Evolutionary conservation across 2,329 filamentous ascomycete species (phyloP), one percentile per base, ranked within the genome.

Genomic region (Zymoseptoria brevis): DNA sequence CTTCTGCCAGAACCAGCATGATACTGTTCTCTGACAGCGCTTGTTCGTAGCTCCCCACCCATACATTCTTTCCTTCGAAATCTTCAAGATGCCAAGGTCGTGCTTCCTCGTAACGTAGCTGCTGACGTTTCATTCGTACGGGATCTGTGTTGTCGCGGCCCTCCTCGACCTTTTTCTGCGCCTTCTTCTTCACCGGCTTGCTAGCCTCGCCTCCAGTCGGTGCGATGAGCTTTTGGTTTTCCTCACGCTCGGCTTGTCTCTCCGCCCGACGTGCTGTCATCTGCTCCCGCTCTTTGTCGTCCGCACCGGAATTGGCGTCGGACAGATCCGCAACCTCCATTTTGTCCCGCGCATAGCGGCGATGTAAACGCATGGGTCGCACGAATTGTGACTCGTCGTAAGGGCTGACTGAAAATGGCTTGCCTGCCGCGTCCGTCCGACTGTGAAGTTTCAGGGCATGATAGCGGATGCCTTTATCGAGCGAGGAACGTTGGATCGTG

Each of bases 31-130:
- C 87, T 0, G 93, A 96, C 45, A 97, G 81, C 19, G 91, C 89
- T 24, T 88, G 88, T 68, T 97, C 89, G 67, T 97, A 96, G 58
- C 87, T 88, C 51, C 92, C 94, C 35, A 94, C 87, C 90, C 92
- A 97, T 2, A 89, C 88, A 68, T 96, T 93, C 73, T 93, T 96
- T 64, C 91, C 90, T 69, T 99, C 93, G 49, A 92, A 95, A 73
- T 99, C 94, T 72, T 99, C 94, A 41, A 99, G 75, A 72, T 96
- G 92, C 94, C 94, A 99, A 5, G 94, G 94, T 54, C 96, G 79
- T 3, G 93, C 90, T 74, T 99, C 94, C 72, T 97, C 94, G 66
- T 97, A 99, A 63, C 92, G 83, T 50, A 86, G 76, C 60, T 83
- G 79, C 50, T 81, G 78, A 54, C 78, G 77, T 60, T 87, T 75